Evolutionary conservation across 768 basidiomycete genomes (phyloP), one percentile per base, ranked within the genome.

Genomic region (Amanita brunnescens): DNA sequence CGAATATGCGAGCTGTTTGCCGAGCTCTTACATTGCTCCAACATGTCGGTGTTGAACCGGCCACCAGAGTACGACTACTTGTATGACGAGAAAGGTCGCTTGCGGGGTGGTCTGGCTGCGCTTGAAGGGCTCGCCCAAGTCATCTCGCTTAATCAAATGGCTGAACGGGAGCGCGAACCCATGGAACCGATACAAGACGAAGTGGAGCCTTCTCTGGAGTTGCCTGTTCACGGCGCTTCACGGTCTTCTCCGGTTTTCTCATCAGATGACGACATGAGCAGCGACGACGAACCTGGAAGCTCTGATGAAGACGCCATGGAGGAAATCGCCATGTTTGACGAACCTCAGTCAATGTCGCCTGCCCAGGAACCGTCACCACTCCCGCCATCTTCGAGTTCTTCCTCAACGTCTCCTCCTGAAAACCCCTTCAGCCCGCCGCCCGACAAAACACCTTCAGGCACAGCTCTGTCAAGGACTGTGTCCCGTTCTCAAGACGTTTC

Each of bases 1-100:
- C 83, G 95, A 8, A 92, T 98, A 59, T 90, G 92, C 68, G 96
- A 99, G 66, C 75, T 99, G 10, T 93, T 95, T 59, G 96, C 95
- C 16, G 96, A 99, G 63, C 80, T 99, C 5, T 71, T 98, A 21
- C 96, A 99, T 62, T 96, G 93, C 64, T 98, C 96, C 14, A 98
- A 96, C 61, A 98, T 99, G 95, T 84, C 89, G 5, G 78, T 98
- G 20, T 74, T 98, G 23, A 98, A 98, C 63, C 89, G 96, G 8
- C 68, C 79, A 1, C 62, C 78, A 0, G 82, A 85, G 42, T 82
- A 76, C 50, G 77, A 80, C 41, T 74, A 79, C 20, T 70, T 83
- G n/a, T 93, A 91, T 65, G 90, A 91, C 61, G 70, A 73, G 1
- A 81, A 90, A 47, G 95, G 95, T 16, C 80, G 89, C 23, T 68